Base-by-base conservation (phyloP, 2,329 filamentous ascomycete genomes). In the Fusarium longipes region DNA sequence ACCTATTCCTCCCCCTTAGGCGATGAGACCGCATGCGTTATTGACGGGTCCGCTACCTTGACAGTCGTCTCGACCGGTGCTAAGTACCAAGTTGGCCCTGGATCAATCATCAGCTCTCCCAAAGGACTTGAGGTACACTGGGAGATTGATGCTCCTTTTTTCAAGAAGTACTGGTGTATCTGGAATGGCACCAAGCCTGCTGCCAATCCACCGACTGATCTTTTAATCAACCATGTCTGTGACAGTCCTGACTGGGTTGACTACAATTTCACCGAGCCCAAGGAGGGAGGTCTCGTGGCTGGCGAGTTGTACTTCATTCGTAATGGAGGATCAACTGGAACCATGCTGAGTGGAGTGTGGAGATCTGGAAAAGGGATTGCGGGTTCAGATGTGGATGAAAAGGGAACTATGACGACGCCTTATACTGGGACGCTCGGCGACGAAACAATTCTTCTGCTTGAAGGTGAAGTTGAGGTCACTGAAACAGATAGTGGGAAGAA, bases 301-400 rank as follows among this genome's bases (percentile, higher is more conserved):
- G 63, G 63, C 40, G 63, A 65, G 18, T 10, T 65, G n/a, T 65
- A 64, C 32, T 64, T 65, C 8, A 64, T 65, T 17, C 54, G 55
- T 3, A 53, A 44, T 20, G 48, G 62, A 12, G 62, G 62, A 3
- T 65, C 59, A 2, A 56, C 50, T 24, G 50, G 55, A n/a, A 40
- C 40, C 1, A 56, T 58, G 55, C 3, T 58, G 15, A 58, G 50
- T 17, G 55, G 55, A 4, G 55, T 58, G 1, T 58, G 55, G 55
- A 22, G 55, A 58, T 40, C 33, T 2, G 55, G 55, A 14, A 58
- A 58, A 3, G 55, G 55, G 0, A 58, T 58, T 6, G n/a, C 39
- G 4, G 55, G 8, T 14, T 40, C 55, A 3, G 33, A 58, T 9
- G 4, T 47, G 12, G 22, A 33, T 25, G 40, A 12, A 0, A 22